Evolutionary conservation across 306 rosid species (phyloP).

Genomic region (Acacia confusa): DNA sequence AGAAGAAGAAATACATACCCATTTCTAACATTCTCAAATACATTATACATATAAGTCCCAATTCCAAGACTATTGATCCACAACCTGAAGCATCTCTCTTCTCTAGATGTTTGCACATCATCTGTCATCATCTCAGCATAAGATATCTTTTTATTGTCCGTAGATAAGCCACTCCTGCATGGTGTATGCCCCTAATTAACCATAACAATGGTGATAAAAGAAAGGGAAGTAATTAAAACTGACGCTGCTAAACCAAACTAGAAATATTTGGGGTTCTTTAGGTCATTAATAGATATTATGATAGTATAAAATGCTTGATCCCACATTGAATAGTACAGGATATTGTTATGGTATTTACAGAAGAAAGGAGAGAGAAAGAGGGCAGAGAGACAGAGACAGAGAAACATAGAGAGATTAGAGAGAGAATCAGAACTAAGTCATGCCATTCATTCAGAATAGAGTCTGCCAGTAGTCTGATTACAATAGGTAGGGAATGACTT

Average conservation of each 20-base stretch:
- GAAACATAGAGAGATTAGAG: no score
- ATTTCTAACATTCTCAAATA: slow-evolving; percentile 92
- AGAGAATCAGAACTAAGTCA: no score
- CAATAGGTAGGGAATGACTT: no score
- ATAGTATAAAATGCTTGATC: neutral
- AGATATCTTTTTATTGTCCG: slow-evolving; percentile 72
- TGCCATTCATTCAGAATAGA: no score
- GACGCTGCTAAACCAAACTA: neutral
- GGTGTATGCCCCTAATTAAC: slow-evolving; percentile 23
- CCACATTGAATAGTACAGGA: neutral
- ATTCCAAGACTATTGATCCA: slow-evolving; percentile 98
- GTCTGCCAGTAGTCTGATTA: no score
- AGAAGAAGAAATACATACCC: slow-evolving; percentile 56
- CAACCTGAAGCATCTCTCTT: slow-evolving; percentile 92
- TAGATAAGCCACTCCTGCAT: slow-evolving; percentile 88
- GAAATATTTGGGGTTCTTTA: neutral
- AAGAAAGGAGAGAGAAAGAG: no score
- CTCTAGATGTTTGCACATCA: slow-evolving; percentile 87
- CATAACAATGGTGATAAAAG: neutral
- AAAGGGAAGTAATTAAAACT: neutral
- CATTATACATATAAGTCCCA: slow-evolving; percentile 62
- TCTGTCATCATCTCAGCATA: slow-evolving; percentile 96
- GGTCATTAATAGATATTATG: neutral
- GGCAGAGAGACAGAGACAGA: no score
- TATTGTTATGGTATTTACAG: no score